phyloP scores from a whole-genome alignment of 2,329 filamentous ascomycete genomes.

The Drechslerella coelobrocha region DNA sequence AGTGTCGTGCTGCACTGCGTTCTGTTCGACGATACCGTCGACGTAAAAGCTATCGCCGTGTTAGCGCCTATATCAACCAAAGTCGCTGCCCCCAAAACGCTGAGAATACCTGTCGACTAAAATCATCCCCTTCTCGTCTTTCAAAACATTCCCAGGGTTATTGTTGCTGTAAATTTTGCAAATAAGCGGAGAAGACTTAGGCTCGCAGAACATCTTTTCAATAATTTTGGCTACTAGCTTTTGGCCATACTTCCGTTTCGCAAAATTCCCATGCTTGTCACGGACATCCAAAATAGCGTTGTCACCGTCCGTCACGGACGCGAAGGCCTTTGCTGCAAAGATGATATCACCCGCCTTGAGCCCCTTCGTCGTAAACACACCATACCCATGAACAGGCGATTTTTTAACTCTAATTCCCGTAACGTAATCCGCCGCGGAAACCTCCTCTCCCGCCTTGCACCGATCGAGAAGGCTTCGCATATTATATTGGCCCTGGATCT shows the following conservation, averaged over 20 bases:
- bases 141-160: not conserved
- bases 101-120: conserved; percentile 20
- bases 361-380: conserved; percentile 15
- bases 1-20: conserved; percentile 18
- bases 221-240: conserved; percentile 16
- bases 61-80: too few relatives aligned
- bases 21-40: conserved; percentile 23
- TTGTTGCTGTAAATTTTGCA: conserved; percentile 18
- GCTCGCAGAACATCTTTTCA: conserved; percentile 18
- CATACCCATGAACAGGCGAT: conserved; percentile 1
- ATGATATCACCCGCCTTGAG: conserved; percentile 33
- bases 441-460: conserved; percentile 11
- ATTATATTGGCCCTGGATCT: conserved; percentile 22
- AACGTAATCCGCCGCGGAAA: conserved; percentile 18
- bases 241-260: conserved; percentile 20
- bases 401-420: conserved; percentile 14
- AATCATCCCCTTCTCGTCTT: conserved; percentile 5
- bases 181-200: conserved; percentile 7
- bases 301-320: conserved; percentile 6
- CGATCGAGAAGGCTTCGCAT: conserved; percentile 27
- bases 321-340: conserved; percentile 22
- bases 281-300: conserved; percentile 8
- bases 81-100: not conserved
- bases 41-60: conserved; percentile 26
- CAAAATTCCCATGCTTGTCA: conserved; percentile 4